Evolutionary conservation across 1,284 basidiomycete genomes (phyloP).

Genomic region (Puccinia hordei): DNA sequence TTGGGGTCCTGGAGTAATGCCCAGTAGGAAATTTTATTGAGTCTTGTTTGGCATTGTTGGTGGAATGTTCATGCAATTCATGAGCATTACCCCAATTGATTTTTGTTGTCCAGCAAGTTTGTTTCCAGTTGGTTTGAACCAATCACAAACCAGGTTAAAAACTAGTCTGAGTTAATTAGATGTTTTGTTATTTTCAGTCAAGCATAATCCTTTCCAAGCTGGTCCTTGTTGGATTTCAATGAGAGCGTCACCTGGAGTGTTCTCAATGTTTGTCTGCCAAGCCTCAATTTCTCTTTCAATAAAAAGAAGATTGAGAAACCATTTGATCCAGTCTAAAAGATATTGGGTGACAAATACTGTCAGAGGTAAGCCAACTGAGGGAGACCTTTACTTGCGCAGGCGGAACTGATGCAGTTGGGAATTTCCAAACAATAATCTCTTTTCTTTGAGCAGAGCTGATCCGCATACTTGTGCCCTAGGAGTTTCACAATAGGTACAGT

Average conservation of each 20-base stretch:
- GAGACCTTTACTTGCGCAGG: too few species aligned
- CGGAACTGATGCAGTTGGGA: background rate
- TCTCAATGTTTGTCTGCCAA: background rate
- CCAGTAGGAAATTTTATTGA: constrained; percentile 8
- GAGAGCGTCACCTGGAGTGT: background rate
- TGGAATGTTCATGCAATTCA: constrained; percentile 27
- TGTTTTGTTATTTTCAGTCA: background rate
- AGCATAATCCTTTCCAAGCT: background rate
- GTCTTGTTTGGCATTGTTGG: background rate
- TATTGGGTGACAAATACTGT: background rate
- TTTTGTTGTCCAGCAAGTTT: constrained; percentile 12
- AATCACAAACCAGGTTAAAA: background rate
- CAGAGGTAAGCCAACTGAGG: background rate
- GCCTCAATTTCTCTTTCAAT: constrained; percentile 1
- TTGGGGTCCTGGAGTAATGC: constrained; percentile 20
- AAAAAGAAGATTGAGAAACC: background rate
- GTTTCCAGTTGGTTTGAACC: constrained; percentile 3
- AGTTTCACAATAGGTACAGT: background rate
- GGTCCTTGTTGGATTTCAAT: constrained; percentile 1
- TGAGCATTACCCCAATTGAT: constrained; percentile 11
- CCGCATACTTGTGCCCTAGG: background rate
- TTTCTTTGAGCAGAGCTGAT: background rate
- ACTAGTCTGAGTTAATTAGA: constrained; percentile 1
- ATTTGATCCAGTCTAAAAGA: background rate
- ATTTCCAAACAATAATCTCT: background rate